These are phyloP conservation scores for Colletotrichum sidae DNA, from an alignment of 2,329 filamentous ascomycete genomes.

Conservation along the genomic window DNA sequence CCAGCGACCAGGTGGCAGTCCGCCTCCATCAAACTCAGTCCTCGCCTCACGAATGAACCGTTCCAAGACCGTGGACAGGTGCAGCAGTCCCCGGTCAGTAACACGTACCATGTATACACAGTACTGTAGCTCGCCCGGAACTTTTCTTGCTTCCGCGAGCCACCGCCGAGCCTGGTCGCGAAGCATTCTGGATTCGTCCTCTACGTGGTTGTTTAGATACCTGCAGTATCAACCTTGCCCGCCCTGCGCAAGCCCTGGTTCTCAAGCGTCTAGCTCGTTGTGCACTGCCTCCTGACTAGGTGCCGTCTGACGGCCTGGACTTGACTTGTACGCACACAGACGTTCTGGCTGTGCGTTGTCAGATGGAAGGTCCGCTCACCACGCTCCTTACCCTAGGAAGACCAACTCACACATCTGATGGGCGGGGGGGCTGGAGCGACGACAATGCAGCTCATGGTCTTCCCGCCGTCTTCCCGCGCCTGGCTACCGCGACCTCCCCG, in stretches of 20 bases:
- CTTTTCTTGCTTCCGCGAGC: constrained; percentile 31
- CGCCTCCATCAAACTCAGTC: constrained; percentile 13
- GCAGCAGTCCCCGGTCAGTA: constrained; percentile 10
- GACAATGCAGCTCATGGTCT: constrained; percentile 12
- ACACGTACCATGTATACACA: no score
- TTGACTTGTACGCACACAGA: background rate
- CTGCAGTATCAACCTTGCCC: no score
- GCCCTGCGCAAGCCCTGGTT: background rate
- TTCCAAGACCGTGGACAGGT: constrained; percentile 30
- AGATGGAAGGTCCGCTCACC: constrained; percentile 17
- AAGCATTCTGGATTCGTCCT: constrained; percentile 6
- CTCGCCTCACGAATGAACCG: constrained; percentile 32
- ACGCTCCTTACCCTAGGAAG: constrained; percentile 5
- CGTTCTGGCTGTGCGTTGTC: background rate
- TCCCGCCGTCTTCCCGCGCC: constrained; percentile 20
- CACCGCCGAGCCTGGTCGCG: background rate
- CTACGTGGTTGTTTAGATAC: background rate
- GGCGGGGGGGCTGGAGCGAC: constrained; percentile 21
- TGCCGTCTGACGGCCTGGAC: background rate
- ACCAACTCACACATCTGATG: constrained; percentile 20
- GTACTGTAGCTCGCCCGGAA: constrained; percentile 21
- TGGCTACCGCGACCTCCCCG: constrained; percentile 23
- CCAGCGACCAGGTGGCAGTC: constrained; percentile 13
- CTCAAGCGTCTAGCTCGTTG: constrained; percentile 18
- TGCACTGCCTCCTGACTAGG: constrained; percentile 7